A percentile compares a stretch with the other conserved stretches of the same genome.
Conservation (phyloP, 768 basidiomycete species). For the Phaeotremella skinneri region DNA sequence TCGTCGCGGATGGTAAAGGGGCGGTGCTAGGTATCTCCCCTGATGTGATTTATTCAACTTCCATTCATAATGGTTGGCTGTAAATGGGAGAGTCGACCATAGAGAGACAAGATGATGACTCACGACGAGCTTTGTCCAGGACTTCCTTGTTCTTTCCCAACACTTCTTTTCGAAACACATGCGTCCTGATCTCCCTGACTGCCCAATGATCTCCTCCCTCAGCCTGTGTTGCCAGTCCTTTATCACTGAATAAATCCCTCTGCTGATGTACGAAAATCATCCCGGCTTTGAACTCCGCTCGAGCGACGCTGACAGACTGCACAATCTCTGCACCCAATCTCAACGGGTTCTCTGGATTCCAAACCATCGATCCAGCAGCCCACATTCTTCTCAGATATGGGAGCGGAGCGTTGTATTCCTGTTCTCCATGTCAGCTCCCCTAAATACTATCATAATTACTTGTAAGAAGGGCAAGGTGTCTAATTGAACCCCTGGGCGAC, state of each 20-base stretch:
- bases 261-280: slow-evolving; percentile 47
- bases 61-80: too few relatives aligned
- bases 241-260: slow-evolving; percentile 15
- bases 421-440: background rate
- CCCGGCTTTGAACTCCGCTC: slow-evolving; percentile 33
- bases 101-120: too few relatives aligned
- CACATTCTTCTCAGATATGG: slow-evolving; percentile 45
- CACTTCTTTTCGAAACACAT: slow-evolving; percentile 38
- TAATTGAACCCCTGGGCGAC: slow-evolving; percentile 9
- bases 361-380: slow-evolving; percentile 38
- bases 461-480: too few relatives aligned
- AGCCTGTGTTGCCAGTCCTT: background rate
- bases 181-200: slow-evolving; percentile 40
- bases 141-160: background rate
- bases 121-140: background rate
- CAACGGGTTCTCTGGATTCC: slow-evolving; percentile 8
- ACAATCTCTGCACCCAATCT: slow-evolving; percentile 11
- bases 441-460: too few relatives aligned
- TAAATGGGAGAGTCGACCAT: too few relatives aligned
- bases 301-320: slow-evolving; percentile 26
- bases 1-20: background rate
- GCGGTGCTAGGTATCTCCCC: background rate
- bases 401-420: slow-evolving; percentile 45
- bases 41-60: too few relatives aligned
- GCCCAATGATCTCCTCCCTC: slow-evolving; percentile 16